Conservation (phyloP, 768 basidiomycete genomes). For the Udeniomyces megalosporus region DNA sequence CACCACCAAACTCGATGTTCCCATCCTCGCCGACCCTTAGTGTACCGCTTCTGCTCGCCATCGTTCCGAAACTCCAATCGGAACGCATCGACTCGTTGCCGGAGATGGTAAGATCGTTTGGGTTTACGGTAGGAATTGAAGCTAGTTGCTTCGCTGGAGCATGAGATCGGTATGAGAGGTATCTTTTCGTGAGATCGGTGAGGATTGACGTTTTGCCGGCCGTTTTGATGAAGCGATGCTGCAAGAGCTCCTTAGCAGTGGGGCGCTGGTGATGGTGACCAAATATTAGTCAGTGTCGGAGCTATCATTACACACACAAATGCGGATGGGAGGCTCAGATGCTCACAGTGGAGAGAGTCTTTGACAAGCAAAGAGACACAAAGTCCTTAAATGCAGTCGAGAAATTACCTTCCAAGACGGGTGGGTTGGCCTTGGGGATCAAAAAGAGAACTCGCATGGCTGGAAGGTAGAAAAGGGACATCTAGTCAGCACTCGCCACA, state of each 20-base stretch:
- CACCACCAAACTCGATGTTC: slow-evolving; percentile 8
- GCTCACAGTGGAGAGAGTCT: slow-evolving; percentile 37
- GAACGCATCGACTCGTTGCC: slow-evolving; percentile 44
- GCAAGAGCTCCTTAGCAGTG: slow-evolving; percentile 74
- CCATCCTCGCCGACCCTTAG: not conserved
- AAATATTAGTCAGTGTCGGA: not conserved
- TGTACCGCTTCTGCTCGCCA: slow-evolving; percentile 30
- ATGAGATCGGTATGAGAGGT: slow-evolving; percentile 57
- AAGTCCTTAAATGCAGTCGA: slow-evolving; percentile 84
- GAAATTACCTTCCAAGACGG: slow-evolving; percentile 72
- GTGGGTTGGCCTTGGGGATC: slow-evolving; percentile 91
- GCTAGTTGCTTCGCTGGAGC: slow-evolving; percentile 22
- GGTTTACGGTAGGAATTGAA: not conserved
- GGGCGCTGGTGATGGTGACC: slow-evolving; percentile 45
- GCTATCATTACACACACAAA: not conserved
- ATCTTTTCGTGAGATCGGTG: slow-evolving; percentile 71
- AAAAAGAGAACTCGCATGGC: slow-evolving; percentile 88
- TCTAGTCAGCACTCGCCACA: not conserved
- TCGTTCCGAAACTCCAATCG: slow-evolving; percentile 92
- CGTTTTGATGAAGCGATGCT: slow-evolving; percentile 77
- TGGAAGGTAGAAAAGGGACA: not conserved
- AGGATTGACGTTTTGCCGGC: slow-evolving; percentile 65
- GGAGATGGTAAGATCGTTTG: not conserved
- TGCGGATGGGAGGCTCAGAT: not conserved
- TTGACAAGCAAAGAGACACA: slow-evolving; percentile 72